Conservation (phyloP, 176 grass and related monocot species). For the Musa troglodytarum region DNA sequence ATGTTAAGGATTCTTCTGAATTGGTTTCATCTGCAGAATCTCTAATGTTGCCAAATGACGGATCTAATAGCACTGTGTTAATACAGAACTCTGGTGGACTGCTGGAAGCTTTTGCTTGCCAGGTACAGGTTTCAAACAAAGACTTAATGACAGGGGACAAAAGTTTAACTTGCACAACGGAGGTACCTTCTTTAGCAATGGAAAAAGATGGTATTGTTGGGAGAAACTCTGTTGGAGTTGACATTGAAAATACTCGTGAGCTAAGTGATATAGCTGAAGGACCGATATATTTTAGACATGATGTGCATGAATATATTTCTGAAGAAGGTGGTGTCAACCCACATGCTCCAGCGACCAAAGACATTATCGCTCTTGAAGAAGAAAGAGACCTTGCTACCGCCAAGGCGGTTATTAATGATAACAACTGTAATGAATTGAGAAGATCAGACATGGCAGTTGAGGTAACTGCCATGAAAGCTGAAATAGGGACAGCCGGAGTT, state of each 20-base stretch:
- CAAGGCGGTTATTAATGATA: slow-evolving; percentile 27
- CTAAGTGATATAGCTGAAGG: slow-evolving; percentile 19
- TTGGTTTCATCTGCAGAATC: slow-evolving; percentile 11
- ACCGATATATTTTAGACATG: slow-evolving; percentile 14
- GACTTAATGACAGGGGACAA: slow-evolving; percentile 21
- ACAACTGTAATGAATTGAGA: slow-evolving; percentile 14
- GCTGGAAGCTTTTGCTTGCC: slow-evolving; percentile 82
- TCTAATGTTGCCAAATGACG: slow-evolving; percentile 23
- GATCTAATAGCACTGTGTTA: slow-evolving; percentile 19
- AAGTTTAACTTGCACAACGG: slow-evolving; percentile 11
- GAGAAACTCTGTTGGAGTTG: slow-evolving; percentile 23
- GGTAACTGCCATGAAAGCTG: neutral
- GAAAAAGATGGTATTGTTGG: slow-evolving; percentile 17
- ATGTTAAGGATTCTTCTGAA: slow-evolving; percentile 25
- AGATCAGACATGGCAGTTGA: neutral
- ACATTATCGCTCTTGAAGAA: slow-evolving; percentile 25
- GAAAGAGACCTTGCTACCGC: slow-evolving; percentile 28
- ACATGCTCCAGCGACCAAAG: slow-evolving; percentile 14
- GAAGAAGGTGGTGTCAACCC: slow-evolving; percentile 24
- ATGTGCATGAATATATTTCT: slow-evolving; percentile 20
- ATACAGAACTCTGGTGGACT: slow-evolving; percentile 62
- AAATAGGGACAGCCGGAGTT: neutral
- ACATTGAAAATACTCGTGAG: slow-evolving; percentile 11
- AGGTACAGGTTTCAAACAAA: slow-evolving; percentile 47
- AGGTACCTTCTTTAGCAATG: slow-evolving; percentile 35